phyloP scores from a whole-genome alignment of 345 rosid species.

The Limnanthes douglasii region DNA sequence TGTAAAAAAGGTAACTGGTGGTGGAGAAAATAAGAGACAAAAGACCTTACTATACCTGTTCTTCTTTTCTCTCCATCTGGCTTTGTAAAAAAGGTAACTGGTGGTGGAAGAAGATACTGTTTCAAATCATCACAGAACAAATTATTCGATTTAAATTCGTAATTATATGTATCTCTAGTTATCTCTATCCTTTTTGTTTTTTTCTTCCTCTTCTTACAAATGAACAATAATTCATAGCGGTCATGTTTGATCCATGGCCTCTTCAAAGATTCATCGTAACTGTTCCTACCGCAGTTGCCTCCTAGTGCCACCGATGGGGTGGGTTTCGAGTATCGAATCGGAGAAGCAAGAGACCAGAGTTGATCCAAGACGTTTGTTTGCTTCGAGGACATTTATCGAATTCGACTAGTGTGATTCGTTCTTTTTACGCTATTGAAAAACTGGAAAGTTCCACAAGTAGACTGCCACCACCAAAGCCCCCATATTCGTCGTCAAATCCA shows the following conservation, averaged over 20 bases:
- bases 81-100: too few relatives aligned
- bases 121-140: too few relatives aligned
- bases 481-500: neutral
- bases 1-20: too few relatives aligned
- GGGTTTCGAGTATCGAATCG: slow-evolving; percentile 5
- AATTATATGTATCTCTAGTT: slow-evolving; percentile 3
- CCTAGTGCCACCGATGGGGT: neutral
- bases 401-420: slow-evolving; percentile 21
- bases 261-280: slow-evolving; percentile 2
- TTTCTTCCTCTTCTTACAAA: too few relatives aligned
- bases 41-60: too few relatives aligned
- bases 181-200: neutral
- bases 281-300: slow-evolving; percentile 5
- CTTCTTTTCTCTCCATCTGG: too few relatives aligned
- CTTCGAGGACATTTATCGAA: slow-evolving; percentile 47
- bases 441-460: neutral
- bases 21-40: too few relatives aligned
- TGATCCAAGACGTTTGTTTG: slow-evolving; percentile 36
- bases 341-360: slow-evolving; percentile 16
- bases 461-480: slow-evolving; percentile 1
- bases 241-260: slow-evolving; percentile 20
- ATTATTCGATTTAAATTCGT: too few relatives aligned
- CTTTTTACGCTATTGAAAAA: slow-evolving; percentile 1
- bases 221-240: slow-evolving; percentile 18
- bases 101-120: too few relatives aligned